These are phyloP conservation scores for Anthracocystis walkeri DNA, from an alignment of 1,284 basidiomycete species.

Conservation along the genomic window DNA sequence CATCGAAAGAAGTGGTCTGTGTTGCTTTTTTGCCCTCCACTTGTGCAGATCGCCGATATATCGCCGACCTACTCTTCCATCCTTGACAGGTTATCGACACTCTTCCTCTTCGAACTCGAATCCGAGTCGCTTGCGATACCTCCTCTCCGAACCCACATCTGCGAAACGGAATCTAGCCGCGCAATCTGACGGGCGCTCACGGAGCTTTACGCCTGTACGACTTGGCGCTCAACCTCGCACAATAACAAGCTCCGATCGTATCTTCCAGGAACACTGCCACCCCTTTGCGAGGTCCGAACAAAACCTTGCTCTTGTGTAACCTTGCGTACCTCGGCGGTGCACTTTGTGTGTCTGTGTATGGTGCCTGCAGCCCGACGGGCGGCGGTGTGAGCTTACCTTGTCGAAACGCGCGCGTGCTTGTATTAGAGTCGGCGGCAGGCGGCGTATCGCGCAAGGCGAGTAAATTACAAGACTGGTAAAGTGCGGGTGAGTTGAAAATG, in stretches of 20 bases:
- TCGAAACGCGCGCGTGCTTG: constrained; percentile 4
- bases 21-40: background rate
- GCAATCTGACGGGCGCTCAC: background rate
- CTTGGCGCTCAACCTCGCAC: too few relatives aligned
- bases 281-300: too few relatives aligned
- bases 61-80: background rate
- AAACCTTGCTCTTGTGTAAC: too few relatives aligned
- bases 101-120: background rate
- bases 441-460: constrained; percentile 10
- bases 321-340: too few relatives aligned
- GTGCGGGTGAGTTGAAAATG: background rate
- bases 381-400: background rate
- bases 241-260: too few relatives aligned
- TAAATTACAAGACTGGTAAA: background rate
- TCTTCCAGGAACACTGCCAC: too few relatives aligned
- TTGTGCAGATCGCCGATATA: constrained; percentile 4
- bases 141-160: too few relatives aligned
- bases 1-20: background rate
- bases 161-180: background rate
- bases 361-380: too few relatives aligned
- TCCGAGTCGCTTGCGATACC: background rate
- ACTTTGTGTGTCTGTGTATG: too few relatives aligned
- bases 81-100: background rate
- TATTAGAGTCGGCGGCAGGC: background rate
- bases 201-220: background rate